A percentile compares a stretch with the other conserved stretches of the same genome.
Conservation (phyloP, 2,329 filamentous ascomycete genomes). For the Cladophialophora exuberans region DNA sequence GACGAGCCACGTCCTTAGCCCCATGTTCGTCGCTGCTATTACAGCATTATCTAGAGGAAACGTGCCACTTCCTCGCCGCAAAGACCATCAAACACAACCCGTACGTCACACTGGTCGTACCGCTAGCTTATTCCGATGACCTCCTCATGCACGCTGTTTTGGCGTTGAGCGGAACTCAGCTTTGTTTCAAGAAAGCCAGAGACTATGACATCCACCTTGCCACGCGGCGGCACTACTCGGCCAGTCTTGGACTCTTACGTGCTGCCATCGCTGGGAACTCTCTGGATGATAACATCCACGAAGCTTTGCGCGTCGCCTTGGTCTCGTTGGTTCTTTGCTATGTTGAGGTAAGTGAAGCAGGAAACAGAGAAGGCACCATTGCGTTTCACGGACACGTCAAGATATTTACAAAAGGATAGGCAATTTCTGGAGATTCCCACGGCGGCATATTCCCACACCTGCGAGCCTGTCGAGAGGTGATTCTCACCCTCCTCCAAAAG, state of each 20-base stretch:
- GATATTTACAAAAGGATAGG: not conserved
- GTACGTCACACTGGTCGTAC: slow-evolving; percentile 20
- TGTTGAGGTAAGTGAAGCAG: not conserved
- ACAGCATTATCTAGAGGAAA: slow-evolving; percentile 18
- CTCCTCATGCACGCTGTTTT: slow-evolving; percentile 24
- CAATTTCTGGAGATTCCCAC: not conserved
- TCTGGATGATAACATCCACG: not conserved
- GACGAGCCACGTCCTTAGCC: not conserved
- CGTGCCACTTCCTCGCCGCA: slow-evolving; percentile 4
- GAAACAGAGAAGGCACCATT: too few relatives aligned
- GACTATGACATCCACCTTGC: slow-evolving; percentile 3
- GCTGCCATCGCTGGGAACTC: not conserved
- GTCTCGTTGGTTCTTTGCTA: not conserved
- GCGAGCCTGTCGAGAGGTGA: not conserved
- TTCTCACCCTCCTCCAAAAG: not conserved
- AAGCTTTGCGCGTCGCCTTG: not conserved
- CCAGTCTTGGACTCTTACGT: not conserved
- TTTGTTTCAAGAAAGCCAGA: slow-evolving; percentile 3
- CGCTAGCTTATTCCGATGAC: slow-evolving; percentile 18
- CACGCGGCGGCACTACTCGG: slow-evolving; percentile 40
- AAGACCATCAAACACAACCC: slow-evolving; percentile 14
- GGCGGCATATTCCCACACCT: not conserved
- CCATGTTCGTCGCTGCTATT: slow-evolving; percentile 2
- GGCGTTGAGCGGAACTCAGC: slow-evolving; percentile 18
- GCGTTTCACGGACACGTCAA: not conserved